These are phyloP conservation scores for Russula compacta DNA, from an alignment of 768 basidiomycete species.

Conservation along the genomic window DNA sequence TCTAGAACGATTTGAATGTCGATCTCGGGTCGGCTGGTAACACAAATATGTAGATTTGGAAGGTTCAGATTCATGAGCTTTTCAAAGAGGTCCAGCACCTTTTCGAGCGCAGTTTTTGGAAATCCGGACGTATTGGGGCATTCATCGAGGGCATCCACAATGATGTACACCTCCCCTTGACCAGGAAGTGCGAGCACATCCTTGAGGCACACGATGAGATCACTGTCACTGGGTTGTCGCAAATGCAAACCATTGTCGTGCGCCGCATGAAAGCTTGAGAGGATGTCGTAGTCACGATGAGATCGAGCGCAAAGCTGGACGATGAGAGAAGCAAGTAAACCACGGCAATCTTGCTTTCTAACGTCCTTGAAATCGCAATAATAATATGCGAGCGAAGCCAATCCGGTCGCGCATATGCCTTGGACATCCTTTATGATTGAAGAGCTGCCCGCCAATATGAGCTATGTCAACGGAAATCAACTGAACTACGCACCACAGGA, in stretches of 20 bases:
- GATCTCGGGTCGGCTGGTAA: not conserved
- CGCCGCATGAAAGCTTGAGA: not conserved
- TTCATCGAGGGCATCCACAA: slow-evolving; percentile 2
- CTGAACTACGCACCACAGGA: not conserved
- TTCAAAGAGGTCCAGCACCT: not conserved
- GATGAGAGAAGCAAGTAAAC: not conserved
- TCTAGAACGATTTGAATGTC: not conserved
- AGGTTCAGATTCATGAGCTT: not conserved
- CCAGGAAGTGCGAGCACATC: not conserved
- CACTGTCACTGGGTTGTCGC: not conserved
- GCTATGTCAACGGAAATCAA: not conserved
- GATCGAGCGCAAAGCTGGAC: not conserved
- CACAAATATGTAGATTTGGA: not conserved
- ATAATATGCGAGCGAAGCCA: not conserved
- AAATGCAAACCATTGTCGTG: not conserved
- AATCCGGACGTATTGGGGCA: not conserved
- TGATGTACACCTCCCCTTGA: not conserved
- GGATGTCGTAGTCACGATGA: not conserved
- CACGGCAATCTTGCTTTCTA: not conserved
- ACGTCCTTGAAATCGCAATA: not conserved
- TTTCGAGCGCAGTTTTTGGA: not conserved
- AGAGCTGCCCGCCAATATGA: not conserved
- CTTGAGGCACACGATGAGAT: not conserved
- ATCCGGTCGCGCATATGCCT: not conserved
- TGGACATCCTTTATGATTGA: not conserved